Conservation (phyloP, 345 rosid genomes). For the Murraya koenigii region DNA sequence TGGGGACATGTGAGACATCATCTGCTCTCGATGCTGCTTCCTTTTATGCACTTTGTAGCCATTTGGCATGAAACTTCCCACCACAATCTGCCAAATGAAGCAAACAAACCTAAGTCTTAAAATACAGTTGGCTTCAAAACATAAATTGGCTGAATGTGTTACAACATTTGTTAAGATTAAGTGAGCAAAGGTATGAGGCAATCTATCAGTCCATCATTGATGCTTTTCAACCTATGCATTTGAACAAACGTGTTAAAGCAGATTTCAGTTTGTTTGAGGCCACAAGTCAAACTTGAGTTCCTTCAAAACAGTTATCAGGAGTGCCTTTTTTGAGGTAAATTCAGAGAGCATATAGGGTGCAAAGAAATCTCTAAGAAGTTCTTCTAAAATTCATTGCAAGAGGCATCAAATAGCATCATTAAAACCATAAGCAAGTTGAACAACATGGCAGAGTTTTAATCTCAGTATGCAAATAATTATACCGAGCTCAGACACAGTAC, state of each 20-base stretch:
- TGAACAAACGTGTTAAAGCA: not conserved
- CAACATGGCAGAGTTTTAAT: not conserved
- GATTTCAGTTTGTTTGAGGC: not conserved
- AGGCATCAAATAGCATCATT: not conserved
- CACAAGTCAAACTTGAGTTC: not conserved
- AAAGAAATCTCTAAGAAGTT: not conserved
- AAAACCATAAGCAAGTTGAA: not conserved
- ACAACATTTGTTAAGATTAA: not conserved
- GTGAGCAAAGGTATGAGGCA: not conserved
- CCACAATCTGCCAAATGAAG: slow-evolving; percentile 41
- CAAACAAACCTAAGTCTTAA: not conserved
- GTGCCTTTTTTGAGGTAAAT: not conserved
- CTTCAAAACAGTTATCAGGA: not conserved
- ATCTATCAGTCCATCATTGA: not conserved
- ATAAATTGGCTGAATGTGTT: not conserved
- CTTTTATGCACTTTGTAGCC: slow-evolving; percentile 29
- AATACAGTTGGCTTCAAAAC: not conserved
- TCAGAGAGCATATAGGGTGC: not conserved
- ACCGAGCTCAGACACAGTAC: not conserved
- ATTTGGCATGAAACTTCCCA: slow-evolving; percentile 59
- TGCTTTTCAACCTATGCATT: not conserved
- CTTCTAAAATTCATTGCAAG: not conserved
- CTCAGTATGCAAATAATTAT: not conserved
- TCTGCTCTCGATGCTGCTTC: slow-evolving; percentile 23
- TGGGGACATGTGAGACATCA: slow-evolving; percentile 2